Evolutionary conservation across 257 asterid species (phyloP), one percentile per base, ranked within the genome.

Genomic region (Henckelia pumila): DNA sequence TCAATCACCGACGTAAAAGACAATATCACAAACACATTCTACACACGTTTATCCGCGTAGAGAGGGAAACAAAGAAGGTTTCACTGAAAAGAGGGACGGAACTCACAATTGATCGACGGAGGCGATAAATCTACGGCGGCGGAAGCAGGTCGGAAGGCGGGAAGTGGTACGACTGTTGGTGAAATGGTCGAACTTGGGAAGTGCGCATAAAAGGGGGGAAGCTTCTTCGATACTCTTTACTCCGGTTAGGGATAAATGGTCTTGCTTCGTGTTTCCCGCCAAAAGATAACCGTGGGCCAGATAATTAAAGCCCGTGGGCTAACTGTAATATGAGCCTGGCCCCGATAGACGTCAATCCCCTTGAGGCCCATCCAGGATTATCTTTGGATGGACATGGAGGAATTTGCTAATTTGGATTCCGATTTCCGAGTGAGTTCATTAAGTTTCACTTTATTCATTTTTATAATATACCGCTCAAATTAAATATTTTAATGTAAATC

Each of bases 181-280:
- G n/a, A 40, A 66, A 53, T 23, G n/a, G 26, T n/a, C 6, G 24
- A 8, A 35, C 6, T 7, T 7, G 3, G 63, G 63, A 56, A 57
- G 61, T 47, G 14, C 56, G 35, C 13, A 11, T 66, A 29, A 35
- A 28, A 3, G 21, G 61, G 58, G 3, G 33, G 69, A 78, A 70
- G 74, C 78, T 71, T 82, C 35, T 44, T 35, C 59, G 77, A 62
- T 64, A 80, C 82, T 86, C 81, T 73, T 74, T 68, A 56, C 35
- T 22, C 11, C n/a, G 64, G 17, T 35, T 35, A 35, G 47, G 47
- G 14, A 52, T 58, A 37, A 71, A 21, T 22, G 44, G 69, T 13
- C 44, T 25, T 24, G 65, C 73, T 70, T 72, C 77, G 78, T 68
- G 33, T 71, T 79, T 85, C 90, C 95, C 92, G 92, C 95, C 89